phyloP scores from a whole-genome alignment of 2,329 filamentous ascomycete genomes.

The Teratosphaeria epicoccoides region DNA sequence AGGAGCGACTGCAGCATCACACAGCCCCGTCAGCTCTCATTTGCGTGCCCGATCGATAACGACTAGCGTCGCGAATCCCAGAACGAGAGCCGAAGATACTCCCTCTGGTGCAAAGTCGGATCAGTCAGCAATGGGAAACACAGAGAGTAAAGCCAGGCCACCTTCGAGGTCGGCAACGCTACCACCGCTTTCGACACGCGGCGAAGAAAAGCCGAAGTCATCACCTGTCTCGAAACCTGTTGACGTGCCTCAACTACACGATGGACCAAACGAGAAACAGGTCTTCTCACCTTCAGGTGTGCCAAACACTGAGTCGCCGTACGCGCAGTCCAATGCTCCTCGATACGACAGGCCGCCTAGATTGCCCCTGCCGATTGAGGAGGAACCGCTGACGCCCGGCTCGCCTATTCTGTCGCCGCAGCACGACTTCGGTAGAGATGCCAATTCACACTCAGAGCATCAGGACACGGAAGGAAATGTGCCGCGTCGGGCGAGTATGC shows the following conservation, averaged over 20 bases:
- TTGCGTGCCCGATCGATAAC: conserved; percentile 22
- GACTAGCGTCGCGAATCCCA: conserved; percentile 8
- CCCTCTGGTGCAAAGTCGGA: conserved; percentile 4
- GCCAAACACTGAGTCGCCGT: conserved; percentile 8
- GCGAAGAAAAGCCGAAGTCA: conserved; percentile 1
- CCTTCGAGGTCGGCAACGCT: conserved; percentile 17
- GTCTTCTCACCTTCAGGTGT: conserved; percentile 9
- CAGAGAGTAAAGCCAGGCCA: conserved; percentile 12
- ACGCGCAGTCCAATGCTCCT: conserved; percentile 16
- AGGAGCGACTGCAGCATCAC: conserved; percentile 3
- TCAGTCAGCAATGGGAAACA: conserved; percentile 14
- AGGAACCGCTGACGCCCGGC: conserved; percentile 79
- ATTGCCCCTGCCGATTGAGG: conserved; percentile 83
- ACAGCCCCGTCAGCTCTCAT: conserved; percentile 11
- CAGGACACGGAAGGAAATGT: conserved; percentile 37
- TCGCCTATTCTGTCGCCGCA: conserved; percentile 75
- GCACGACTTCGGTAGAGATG: conserved; percentile 30
- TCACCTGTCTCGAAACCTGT: conserved; percentile 30
- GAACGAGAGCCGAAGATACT: conserved; percentile 8
- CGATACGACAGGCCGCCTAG: conserved; percentile 64
- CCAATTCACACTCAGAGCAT: conserved; percentile 37
- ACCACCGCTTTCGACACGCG: conserved; percentile 5
- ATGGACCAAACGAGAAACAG: conserved; percentile 12
- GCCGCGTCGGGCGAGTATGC: conserved; percentile 44
- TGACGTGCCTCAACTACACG: conserved; percentile 24